These are phyloP conservation scores for Saccharomycopsis sp. DNA, from an alignment of 805 yeast species.

Conservation along the genomic window DNA sequence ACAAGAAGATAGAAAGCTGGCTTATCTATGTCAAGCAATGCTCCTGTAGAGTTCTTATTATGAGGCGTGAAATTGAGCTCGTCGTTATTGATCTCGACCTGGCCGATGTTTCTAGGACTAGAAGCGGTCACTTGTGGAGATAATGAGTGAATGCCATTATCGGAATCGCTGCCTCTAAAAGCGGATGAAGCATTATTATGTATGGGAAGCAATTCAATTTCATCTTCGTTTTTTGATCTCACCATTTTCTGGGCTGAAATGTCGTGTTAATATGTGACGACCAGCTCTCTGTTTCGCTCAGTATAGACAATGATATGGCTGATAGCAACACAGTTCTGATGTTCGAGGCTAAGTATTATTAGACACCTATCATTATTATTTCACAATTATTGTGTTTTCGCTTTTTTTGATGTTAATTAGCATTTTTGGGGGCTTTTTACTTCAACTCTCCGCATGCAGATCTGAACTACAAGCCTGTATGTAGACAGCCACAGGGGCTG, in stretches of 20 bases:
- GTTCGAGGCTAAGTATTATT: too few relatives aligned
- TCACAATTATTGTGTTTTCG: too few relatives aligned
- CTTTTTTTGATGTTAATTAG: too few relatives aligned
- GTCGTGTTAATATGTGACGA: too few relatives aligned
- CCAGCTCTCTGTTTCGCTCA: too few relatives aligned
- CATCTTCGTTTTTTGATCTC: slow-evolving; percentile 1
- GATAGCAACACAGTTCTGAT: too few relatives aligned
- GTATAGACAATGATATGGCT: too few relatives aligned
- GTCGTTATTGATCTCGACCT: not conserved
- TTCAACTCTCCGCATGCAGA: too few relatives aligned
- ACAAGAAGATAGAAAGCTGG: slow-evolving; percentile 72
- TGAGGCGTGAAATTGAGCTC: not conserved
- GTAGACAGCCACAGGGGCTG: too few relatives aligned
- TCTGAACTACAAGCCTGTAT: too few relatives aligned
- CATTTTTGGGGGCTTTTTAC: too few relatives aligned
- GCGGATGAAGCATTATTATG: slow-evolving; percentile 5
- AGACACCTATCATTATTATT: too few relatives aligned
- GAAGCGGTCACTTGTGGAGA: not conserved
- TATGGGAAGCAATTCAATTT: slow-evolving; percentile 16
- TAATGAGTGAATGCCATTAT: not conserved
- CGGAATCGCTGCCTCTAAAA: not conserved
- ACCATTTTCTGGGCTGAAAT: not conserved
- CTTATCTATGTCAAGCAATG: slow-evolving; percentile 39
- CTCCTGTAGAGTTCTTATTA: slow-evolving; percentile 4
- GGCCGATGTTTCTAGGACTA: not conserved